phyloP scores from a whole-genome alignment of 2,329 filamentous ascomycete genomes.

The Fusarium sp. region DNA sequence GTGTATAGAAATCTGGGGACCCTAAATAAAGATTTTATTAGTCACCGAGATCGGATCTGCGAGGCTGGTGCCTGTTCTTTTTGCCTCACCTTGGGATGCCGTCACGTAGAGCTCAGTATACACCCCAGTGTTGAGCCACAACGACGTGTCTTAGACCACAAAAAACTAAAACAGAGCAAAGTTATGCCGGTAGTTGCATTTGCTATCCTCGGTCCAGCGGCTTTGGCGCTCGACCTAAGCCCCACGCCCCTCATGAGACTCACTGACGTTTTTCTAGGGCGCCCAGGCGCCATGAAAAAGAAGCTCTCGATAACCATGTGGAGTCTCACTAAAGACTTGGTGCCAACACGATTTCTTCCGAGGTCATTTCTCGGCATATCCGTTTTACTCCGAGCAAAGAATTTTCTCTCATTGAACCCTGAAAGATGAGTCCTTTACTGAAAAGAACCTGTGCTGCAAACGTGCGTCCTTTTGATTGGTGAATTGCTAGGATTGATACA shows the following conservation, averaged over 20 bases:
- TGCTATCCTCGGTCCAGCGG: slow-evolving; percentile 41
- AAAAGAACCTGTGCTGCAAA: slow-evolving; percentile 21
- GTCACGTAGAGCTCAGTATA: slow-evolving; percentile 21
- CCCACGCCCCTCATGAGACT: slow-evolving; percentile 30
- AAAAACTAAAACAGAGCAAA: slow-evolving; percentile 7
- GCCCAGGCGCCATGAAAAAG: slow-evolving; percentile 21
- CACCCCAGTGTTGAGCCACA: slow-evolving; percentile 16
- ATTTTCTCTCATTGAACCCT: slow-evolving; percentile 8
- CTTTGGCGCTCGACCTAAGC: slow-evolving; percentile 33
- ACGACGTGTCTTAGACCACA: neutral
- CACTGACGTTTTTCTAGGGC: slow-evolving; percentile 29
- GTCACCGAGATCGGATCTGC: slow-evolving; percentile 36
- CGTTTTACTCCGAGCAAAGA: slow-evolving; percentile 28
- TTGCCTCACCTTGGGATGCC: slow-evolving; percentile 24
- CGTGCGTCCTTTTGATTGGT: slow-evolving; percentile 32
- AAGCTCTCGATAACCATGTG: slow-evolving; percentile 23
- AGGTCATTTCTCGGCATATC: slow-evolving; percentile 27
- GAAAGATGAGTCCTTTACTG: slow-evolving; percentile 4
- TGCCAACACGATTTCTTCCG: slow-evolving; percentile 35
- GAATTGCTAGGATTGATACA: slow-evolving; percentile 4
- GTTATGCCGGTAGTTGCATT: slow-evolving; percentile 32
- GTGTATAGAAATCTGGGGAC: slow-evolving; percentile 38
- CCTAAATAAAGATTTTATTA: slow-evolving; percentile 9
- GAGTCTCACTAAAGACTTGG: slow-evolving; percentile 14
- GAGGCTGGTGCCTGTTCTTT: slow-evolving; percentile 6